Conservation (phyloP, 441 rosid genomes). For the Mallotus japonicus region DNA sequence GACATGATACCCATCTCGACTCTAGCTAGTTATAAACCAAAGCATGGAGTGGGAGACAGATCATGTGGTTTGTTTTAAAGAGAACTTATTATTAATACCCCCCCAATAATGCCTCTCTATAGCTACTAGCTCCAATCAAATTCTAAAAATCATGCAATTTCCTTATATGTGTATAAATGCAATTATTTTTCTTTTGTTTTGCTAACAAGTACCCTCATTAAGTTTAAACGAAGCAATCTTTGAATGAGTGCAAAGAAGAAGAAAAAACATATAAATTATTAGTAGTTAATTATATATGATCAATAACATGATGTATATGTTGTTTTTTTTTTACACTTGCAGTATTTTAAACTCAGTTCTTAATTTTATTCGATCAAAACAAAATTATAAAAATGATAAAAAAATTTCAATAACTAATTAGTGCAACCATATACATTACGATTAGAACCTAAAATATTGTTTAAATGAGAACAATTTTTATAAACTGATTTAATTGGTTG, state of each 20-base stretch:
- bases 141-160: background rate
- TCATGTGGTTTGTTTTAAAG: slow-evolving; percentile 57
- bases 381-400: too few relatives aligned
- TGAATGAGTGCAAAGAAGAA: slow-evolving; percentile 17
- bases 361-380: too few relatives aligned
- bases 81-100: slow-evolving; percentile 31
- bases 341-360: too few relatives aligned
- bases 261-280: background rate
- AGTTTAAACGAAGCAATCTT: slow-evolving; percentile 26
- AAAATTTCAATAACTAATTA: too few relatives aligned
- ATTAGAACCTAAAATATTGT: too few relatives aligned
- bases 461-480: too few relatives aligned
- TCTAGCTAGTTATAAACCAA: slow-evolving; percentile 43
- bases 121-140: background rate
- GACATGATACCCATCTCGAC: slow-evolving; percentile 62
- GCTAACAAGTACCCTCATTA: background rate
- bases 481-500: too few relatives aligned
- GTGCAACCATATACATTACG: too few relatives aligned
- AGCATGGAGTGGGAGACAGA: slow-evolving; percentile 80
- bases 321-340: background rate
- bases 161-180: background rate
- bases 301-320: slow-evolving; percentile 16
- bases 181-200: background rate
- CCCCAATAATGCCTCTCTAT: slow-evolving; percentile 31
- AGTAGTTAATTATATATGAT: background rate